phyloP scores from a whole-genome alignment of 495 filamentous ascomycete species.

The Xylaria flabelliformis region DNA sequence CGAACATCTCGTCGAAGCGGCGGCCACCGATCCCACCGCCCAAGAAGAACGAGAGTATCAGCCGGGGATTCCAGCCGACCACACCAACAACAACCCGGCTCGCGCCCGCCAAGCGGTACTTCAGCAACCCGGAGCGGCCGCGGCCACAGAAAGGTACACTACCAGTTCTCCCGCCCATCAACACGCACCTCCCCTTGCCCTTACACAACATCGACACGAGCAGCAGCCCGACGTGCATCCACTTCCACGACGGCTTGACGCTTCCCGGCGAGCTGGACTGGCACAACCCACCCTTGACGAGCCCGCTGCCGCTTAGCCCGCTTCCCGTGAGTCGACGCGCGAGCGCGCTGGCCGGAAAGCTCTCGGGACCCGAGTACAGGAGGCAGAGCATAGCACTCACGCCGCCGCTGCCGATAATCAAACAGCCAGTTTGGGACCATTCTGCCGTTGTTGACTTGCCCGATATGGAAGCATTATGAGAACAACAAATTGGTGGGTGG shows the following conservation, averaged over 20 bases:
- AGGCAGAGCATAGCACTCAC: slow-evolving; percentile 5
- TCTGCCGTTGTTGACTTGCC: slow-evolving; percentile 4
- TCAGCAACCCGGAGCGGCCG: background rate
- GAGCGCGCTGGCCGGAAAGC: slow-evolving; percentile 7
- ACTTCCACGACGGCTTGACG: slow-evolving; percentile 22
- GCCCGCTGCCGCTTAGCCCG: background rate
- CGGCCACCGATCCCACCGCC: slow-evolving; percentile 1
- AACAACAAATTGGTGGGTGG: background rate
- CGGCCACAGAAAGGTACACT: background rate
- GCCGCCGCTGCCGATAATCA: slow-evolving; percentile 15
- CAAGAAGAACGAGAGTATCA: slow-evolving; percentile 3
- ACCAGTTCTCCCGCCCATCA: background rate
- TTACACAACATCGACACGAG: slow-evolving; percentile 10
- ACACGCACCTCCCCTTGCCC: slow-evolving; percentile 5
- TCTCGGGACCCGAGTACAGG: slow-evolving; percentile 10
- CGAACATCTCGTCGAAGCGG: background rate
- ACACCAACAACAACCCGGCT: background rate
- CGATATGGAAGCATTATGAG: background rate
- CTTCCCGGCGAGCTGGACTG: slow-evolving; percentile 25
- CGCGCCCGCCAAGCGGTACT: background rate
- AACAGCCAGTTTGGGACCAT: slow-evolving; percentile 21
- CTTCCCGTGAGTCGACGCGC: slow-evolving; percentile 12
- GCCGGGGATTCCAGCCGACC: background rate
- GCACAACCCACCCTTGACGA: slow-evolving; percentile 9
- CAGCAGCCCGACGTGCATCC: slow-evolving; percentile 24